Base-by-base conservation (phyloP, 768 basidiomycete genomes). In the Candolleomyces eurysporus region DNA sequence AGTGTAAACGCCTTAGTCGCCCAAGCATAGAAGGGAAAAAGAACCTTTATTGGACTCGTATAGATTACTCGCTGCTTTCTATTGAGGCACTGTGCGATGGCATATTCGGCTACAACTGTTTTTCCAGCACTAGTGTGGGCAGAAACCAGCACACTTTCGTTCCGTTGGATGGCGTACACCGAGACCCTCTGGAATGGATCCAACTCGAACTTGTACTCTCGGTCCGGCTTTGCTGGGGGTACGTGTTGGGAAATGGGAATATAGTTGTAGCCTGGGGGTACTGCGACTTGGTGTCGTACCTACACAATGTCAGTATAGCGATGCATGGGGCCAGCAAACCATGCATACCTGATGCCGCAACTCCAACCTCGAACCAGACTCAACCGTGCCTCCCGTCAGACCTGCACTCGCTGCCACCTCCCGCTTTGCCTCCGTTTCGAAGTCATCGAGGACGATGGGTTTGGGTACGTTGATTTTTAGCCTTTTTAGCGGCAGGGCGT, bases 91-190 rank as follows among this genome's bases (percentile, higher is more conserved):
- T 94, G 93, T 0, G 97, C 97, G 71, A 99, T 98, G 50, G 97
- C 97, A 75, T 98, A 99, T 79, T 99, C 97, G 50, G 97, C 97
- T 63, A 99, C 97, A 64, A 98, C 97, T 2, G 97, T 99, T 78
- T 99, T 99, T 69, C 97, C 97, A 40, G 97, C 97, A 75, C 93
- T 96, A 5, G 97, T 99, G 78, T 99, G 97, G 0, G 97, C 97
- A 22, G 96, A 98, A 16, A 99, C 97, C 55, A 99, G 81, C 5
- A 98, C 96, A 68, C 92, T 94, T 78, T 99, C 97, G 71, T 97
- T 96, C 43, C 97, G 84, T 72, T 99, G 94, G 55, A 99, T 98
- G 43, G 94, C 95, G 64, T 92, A 84, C 9, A 98, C 87, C 2
- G 96, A 95, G 49, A 98, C 94, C 70, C 88, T 84, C 69, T 98